These are phyloP conservation scores for Trametes elegans DNA, from an alignment of 768 basidiomycete genomes.

Conservation along the genomic window DNA sequence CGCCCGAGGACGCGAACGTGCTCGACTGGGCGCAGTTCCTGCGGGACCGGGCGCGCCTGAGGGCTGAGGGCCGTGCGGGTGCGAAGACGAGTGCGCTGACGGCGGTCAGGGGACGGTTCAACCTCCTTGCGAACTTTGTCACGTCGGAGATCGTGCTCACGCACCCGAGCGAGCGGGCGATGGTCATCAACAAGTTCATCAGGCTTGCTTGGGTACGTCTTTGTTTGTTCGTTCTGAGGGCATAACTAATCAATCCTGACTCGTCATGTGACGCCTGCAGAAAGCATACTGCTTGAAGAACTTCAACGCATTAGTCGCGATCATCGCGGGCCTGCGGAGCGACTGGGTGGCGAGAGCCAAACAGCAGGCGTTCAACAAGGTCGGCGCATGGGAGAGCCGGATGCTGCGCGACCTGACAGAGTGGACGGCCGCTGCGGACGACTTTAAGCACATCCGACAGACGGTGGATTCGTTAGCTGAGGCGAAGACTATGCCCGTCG, in stretches of 20 bases:
- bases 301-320: conserved; percentile 75
- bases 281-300: conserved; percentile 79
- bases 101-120: conserved; percentile 78
- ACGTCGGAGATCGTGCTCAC: conserved; percentile 80
- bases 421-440: conserved; percentile 60
- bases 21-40: conserved; percentile 84
- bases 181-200: conserved; percentile 76
- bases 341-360: conserved; percentile 69
- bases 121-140: conserved; percentile 79
- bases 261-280: conserved; percentile 47
- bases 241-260: background rate
- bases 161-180: conserved; percentile 57
- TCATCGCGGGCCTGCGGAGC: conserved; percentile 72
- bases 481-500: conserved; percentile 55
- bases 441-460: conserved; percentile 74
- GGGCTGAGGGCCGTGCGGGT: conserved; percentile 53
- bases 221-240: background rate
- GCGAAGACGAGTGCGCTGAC: conserved; percentile 71
- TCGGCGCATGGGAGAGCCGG: conserved; percentile 69
- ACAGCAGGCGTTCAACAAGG: conserved; percentile 61
- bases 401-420: conserved; percentile 70
- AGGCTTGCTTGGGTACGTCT: conserved; percentile 77
- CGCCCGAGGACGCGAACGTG: conserved; percentile 59
- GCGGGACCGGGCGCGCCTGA: conserved; percentile 69
- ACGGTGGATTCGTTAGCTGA: conserved; percentile 64